Percentiles rank a stretch among this genome's conserved stretches.
These are phyloP conservation scores for Solanum clarkiae DNA, from an alignment of 257 asterid species.

Conservation along the genomic window DNA sequence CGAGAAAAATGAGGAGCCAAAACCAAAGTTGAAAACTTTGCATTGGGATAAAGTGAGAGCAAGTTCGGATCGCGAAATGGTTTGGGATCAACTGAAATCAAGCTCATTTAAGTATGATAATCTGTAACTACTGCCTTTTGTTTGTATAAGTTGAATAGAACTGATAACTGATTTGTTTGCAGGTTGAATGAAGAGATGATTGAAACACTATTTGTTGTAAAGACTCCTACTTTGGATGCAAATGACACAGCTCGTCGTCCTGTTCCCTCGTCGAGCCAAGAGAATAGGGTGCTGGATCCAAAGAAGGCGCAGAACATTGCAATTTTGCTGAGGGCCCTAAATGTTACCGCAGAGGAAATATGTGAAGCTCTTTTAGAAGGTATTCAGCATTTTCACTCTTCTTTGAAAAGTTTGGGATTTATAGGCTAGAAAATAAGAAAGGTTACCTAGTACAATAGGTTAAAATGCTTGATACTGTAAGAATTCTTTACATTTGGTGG, in stretches of 20 bases:
- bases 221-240: not conserved
- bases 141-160: not conserved
- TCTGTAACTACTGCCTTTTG: not conserved
- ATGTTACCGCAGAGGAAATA: slow-evolving; percentile 17
- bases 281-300: slow-evolving; percentile 16
- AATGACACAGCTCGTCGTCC: not conserved
- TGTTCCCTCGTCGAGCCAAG: not conserved
- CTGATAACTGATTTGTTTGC: not conserved
- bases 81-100: slow-evolving; percentile 23
- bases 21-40: slow-evolving; percentile 17
- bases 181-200: slow-evolving; percentile 23
- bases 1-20: not conserved
- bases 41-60: slow-evolving; percentile 26
- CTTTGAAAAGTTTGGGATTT: not conserved
- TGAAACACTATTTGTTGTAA: slow-evolving; percentile 9
- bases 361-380: slow-evolving; percentile 20
- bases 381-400: not conserved
- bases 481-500: not conserved
- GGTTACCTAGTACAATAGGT: not conserved
- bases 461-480: not conserved
- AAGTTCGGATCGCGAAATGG: slow-evolving; percentile 16
- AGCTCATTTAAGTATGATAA: slow-evolving; percentile 16
- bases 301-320: slow-evolving; percentile 21
- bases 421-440: not conserved
- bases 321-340: slow-evolving; percentile 13